Base-by-base conservation (phyloP, 2,329 filamentous ascomycete genomes). In the Trichoderma cornu-damae region DNA sequence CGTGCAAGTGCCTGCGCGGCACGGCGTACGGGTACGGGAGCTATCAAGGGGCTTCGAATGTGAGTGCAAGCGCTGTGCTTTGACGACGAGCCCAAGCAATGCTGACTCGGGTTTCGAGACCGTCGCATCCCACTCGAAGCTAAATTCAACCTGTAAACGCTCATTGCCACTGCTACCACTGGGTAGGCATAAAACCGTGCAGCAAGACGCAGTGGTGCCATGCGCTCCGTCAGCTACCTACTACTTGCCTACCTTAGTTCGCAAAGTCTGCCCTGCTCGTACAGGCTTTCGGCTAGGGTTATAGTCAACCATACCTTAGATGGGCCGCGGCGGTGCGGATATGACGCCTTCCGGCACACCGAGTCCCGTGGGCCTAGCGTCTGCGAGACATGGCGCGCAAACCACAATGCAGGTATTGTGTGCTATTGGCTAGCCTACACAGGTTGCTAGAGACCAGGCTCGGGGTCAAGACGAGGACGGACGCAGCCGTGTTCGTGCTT, bases 381-480 rank as follows among this genome's bases (percentile, higher is more conserved):
- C 50, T 53, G 50, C 50, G 38, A 53, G 50, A 53, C 50, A 53
- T 53, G 50, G 50, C 50, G 26, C 26, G 37, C 26, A 7, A 44
- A 42, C 50, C 50, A n/a, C 18, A 18, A 20, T 35, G 37, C 38
- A 40, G 44, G 54, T 57, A 57, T 57, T 46, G 44, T 43, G 30
- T 43, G 46, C 16, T 26, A 57, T 57, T 57, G 54, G 44, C 28
- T 7, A 9, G 37, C 16, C 38, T 37, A 35, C 46, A 35, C 26
- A 4, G 43, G 18, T 57, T 50, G 12, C 40, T 3, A 43, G 30
- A n/a, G 24, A 37, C 22, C 28, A 28, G 7, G 35, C n/a, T 42
- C 44, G 26, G 38, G n/a, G 38, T 26, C 30, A 26, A 49, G 30
- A 12, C 24, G 8, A 26, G 14, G 26, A 28, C n/a, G n/a, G 22